These are phyloP conservation scores for Limtongia smithiae DNA, from an alignment of 805 yeast genomes.

Conservation along the genomic window DNA sequence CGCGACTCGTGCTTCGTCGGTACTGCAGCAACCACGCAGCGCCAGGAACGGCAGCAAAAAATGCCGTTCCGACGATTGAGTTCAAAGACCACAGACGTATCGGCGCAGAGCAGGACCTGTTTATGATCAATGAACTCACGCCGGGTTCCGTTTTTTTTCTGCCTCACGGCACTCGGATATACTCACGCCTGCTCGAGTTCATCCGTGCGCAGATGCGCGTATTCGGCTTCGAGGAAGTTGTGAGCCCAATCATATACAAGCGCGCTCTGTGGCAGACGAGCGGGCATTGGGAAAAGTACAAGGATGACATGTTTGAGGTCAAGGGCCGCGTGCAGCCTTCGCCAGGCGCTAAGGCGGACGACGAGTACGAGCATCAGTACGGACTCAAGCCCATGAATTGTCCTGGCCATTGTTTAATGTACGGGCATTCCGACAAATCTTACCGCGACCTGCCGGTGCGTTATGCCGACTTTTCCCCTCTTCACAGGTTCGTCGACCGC, in stretches of 20 bases:
- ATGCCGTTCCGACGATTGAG: not conserved
- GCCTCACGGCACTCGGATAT: constrained; percentile 87
- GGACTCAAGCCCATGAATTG: constrained; percentile 96
- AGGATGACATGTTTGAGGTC: constrained; percentile 91
- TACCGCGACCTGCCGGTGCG: constrained; percentile 98
- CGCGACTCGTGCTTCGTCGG: too few relatives aligned
- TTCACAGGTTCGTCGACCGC: constrained; percentile 57
- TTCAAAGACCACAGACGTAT: constrained; percentile 36
- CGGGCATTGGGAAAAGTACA: constrained; percentile 95
- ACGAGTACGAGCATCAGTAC: constrained; percentile 43
- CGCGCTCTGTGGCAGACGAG: constrained; percentile 81
- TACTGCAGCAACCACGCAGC: too few relatives aligned
- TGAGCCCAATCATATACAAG: constrained; percentile 85
- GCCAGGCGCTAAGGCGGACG: too few relatives aligned
- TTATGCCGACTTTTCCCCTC: constrained; percentile 96
- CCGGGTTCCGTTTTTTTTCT: constrained; percentile 92
- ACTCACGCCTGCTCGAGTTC: constrained; percentile 71
- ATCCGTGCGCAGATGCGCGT: constrained; percentile 80
- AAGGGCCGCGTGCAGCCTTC: too few relatives aligned
- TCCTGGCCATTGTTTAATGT: constrained; percentile 93
- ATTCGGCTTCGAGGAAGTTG: constrained; percentile 86
- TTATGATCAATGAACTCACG: constrained; percentile 71
- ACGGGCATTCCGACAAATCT: constrained; percentile 88
- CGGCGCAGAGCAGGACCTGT: constrained; percentile 68
- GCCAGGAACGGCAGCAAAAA: not conserved